phyloP scores from a whole-genome alignment of 108 stramenopile genomes.

The Pinguiococcus pyrenoidosus region DNA sequence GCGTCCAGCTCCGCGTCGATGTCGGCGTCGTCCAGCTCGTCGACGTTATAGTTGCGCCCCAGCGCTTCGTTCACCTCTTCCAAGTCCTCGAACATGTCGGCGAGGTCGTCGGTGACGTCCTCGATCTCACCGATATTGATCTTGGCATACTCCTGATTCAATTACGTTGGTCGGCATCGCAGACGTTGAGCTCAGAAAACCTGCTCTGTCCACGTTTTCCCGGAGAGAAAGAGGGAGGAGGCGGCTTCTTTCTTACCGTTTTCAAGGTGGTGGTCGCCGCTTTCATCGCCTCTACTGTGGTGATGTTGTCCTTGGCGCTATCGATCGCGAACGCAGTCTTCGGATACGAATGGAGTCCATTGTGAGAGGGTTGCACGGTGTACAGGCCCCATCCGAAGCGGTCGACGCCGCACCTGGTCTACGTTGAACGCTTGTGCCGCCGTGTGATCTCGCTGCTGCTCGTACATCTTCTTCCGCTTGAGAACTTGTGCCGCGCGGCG shows the following conservation, averaged over 20 bases:
- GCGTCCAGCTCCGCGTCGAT: conserved; percentile 90
- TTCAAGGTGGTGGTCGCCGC: conserved; percentile 65
- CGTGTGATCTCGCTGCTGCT: conserved; percentile 78
- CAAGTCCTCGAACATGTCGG: conserved; percentile 77
- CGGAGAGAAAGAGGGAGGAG: too few relatives aligned
- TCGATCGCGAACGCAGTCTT: conserved; percentile 83
- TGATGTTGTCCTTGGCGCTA: conserved; percentile 73
- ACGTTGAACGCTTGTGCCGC: conserved; percentile 90
- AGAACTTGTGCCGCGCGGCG: conserved; percentile 75
- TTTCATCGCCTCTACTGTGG: conserved; percentile 88
- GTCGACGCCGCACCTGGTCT: too few relatives aligned
- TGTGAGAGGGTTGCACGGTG: too few relatives aligned
- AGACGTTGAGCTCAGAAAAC: too few relatives aligned
- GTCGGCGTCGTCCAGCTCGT: conserved; percentile 89
- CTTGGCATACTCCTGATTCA: conserved; percentile 65
- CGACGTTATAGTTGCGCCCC: conserved; percentile 60
- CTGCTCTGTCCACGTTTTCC: too few relatives aligned
- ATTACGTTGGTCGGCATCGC: too few relatives aligned
- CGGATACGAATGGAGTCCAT: too few relatives aligned
- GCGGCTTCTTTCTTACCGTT: too few relatives aligned
- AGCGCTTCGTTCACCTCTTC: conserved; percentile 89
- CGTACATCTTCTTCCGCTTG: conserved; percentile 93
- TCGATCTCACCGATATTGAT: conserved; percentile 81
- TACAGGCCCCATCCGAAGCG: too few relatives aligned
- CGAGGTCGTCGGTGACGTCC: conserved; percentile 81